Evolutionary conservation across 805 yeast species (phyloP), one percentile per base, ranked within the genome.

Genomic region (Candida golubevii): DNA sequence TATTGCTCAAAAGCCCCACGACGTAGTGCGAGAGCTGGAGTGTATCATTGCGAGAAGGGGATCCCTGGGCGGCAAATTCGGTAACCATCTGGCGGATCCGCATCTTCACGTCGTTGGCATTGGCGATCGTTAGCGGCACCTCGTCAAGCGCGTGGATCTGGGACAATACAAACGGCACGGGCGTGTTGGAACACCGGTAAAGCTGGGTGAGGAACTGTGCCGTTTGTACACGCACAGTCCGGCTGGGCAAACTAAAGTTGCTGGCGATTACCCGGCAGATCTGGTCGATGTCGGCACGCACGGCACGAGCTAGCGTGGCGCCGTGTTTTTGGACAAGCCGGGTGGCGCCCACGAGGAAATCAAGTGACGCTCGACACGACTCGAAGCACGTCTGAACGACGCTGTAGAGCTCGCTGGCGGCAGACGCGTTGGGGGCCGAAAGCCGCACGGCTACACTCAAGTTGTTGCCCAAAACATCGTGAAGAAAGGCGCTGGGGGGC

Each of bases 101-200:
- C 46, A 83, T 67, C 23, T 80, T 78, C 2, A 91, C 71, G 54
- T 85, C 95, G 64, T 97, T 80, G 1, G 86, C 84, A 45, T 79
- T 79, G 10, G 77, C 67, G 13, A 89, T 63, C n/a, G 77, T 77
- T 40, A 83, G 69, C 0, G 96, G 95, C 7, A 83, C 75, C 46
- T 81, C 79, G 59, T 88, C 97, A 38, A 90, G 77, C 34, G 50
- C 26, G 7, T 47, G 40, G 27, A 52, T 48, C 72, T 76, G 79
- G 28, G 71, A 63, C n/a, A 83, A 50, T 12, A 75, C 53, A 2
- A 60, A 59, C 2, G 79, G 72, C 12, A 68, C 57, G 8, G 65
- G 66, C 11, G 45, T 29, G 9, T 29, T 49, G 13, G 47, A 41
- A 6, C 50, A 44, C 6, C 58, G 54, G 29, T 60, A 41, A 10